Percentiles rank a stretch among this genome's conserved stretches.
These are phyloP conservation scores for Colletotrichum phormii DNA, from an alignment of 2,329 filamentous ascomycete species.

Conservation along the genomic window DNA sequence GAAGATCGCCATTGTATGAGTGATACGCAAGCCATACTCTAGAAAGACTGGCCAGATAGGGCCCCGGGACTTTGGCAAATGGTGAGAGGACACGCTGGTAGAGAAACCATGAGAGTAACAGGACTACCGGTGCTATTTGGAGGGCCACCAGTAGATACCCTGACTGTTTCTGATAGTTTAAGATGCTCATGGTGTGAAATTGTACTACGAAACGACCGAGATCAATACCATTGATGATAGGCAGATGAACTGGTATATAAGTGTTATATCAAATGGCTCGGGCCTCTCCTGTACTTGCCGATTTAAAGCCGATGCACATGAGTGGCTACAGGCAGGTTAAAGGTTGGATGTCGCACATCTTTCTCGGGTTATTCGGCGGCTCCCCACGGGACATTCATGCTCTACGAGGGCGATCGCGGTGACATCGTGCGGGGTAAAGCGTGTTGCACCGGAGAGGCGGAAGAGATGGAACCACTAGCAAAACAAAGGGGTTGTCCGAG, in stretches of 20 bases:
- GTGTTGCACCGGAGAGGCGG: background rate
- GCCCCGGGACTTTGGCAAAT: slow-evolving; percentile 1
- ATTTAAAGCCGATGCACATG: background rate
- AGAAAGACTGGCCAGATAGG: slow-evolving; percentile 16
- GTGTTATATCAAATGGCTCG: too few relatives aligned
- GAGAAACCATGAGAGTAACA: slow-evolving; percentile 3
- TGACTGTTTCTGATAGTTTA: background rate
- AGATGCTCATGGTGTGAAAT: background rate
- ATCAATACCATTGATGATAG: background rate
- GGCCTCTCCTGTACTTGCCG: background rate
- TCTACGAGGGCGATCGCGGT: background rate
- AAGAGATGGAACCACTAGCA: background rate
- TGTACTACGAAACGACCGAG: background rate
- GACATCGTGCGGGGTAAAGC: background rate
- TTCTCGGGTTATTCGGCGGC: background rate
- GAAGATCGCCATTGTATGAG: slow-evolving; percentile 18
- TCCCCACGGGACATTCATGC: background rate
- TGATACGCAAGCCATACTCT: slow-evolving; percentile 16
- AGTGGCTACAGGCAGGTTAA: background rate
- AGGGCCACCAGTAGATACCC: background rate
- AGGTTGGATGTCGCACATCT: background rate
- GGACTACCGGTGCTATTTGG: background rate
- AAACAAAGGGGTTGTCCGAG: background rate
- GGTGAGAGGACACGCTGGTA: slow-evolving; percentile 9
- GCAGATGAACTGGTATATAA: background rate